Evolutionary conservation across 257 asterid species (phyloP).

Genomic region (Marsdenia floribunda): DNA sequence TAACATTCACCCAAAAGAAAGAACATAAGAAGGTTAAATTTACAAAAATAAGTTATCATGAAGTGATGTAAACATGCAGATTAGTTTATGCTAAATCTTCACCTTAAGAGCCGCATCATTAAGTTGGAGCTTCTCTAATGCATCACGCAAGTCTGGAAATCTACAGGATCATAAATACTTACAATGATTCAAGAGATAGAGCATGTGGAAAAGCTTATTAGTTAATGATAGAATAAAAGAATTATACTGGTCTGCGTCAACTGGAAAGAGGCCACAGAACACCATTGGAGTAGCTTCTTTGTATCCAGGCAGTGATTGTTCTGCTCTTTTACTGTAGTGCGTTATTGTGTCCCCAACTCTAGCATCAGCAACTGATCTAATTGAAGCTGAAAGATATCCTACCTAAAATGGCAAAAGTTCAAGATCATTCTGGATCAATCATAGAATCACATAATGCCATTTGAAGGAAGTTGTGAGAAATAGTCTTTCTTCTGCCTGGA

Average conservation of each 20-base stretch:
- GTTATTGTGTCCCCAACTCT: constrained; percentile 99
- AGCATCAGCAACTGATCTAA: constrained; percentile 97
- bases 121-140: constrained; percentile 90
- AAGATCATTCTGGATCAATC: constrained; percentile 6
- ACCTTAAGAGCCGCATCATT: constrained; percentile 99
- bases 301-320: constrained; percentile 86
- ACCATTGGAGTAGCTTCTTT: constrained; percentile 99
- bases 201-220: constrained; percentile 11
- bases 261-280: constrained; percentile 95
- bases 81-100: not conserved
- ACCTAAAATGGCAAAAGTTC: constrained; percentile 51
- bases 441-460: constrained; percentile 1
- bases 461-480: not conserved
- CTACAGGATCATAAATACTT: constrained; percentile 30
- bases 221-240: constrained; percentile 18
- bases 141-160: constrained; percentile 90
- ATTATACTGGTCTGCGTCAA: constrained; percentile 87
- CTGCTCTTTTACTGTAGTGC: constrained; percentile 70
- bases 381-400: constrained; percentile 93
- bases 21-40: not conserved
- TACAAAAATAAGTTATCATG: not conserved
- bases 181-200: constrained; percentile 14
- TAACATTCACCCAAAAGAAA: not conserved
- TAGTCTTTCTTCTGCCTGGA: not conserved
- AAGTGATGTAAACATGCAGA: constrained; percentile 1